Conservation (phyloP, 2,329 filamentous ascomycete genomes). For the Pestalotiopsis sp. region DNA sequence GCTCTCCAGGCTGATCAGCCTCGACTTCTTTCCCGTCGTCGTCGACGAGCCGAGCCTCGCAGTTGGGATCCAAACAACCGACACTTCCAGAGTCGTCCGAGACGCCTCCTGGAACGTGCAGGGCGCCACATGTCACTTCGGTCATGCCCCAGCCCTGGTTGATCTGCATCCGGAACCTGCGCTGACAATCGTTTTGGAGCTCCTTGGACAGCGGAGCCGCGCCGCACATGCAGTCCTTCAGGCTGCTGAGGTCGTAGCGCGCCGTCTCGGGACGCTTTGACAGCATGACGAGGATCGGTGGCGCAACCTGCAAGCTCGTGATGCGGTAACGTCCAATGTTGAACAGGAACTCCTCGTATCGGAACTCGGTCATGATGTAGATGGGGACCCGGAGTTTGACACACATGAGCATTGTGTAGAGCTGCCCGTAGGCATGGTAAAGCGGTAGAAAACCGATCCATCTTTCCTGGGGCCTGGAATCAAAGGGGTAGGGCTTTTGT, state of each 20-base stretch:
- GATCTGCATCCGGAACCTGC: slow-evolving; percentile 37
- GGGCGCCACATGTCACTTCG: slow-evolving; percentile 45
- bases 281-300: slow-evolving; percentile 59
- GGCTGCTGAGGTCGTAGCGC: slow-evolving; percentile 51
- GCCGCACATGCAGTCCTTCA: slow-evolving; percentile 48
- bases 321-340: slow-evolving; percentile 52
- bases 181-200: slow-evolving; percentile 46
- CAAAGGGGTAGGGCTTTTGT: slow-evolving; percentile 34
- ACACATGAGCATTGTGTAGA: slow-evolving; percentile 49
- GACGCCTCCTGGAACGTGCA: slow-evolving; percentile 41
- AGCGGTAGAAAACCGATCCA: slow-evolving; percentile 65
- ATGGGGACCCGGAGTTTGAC: slow-evolving; percentile 44
- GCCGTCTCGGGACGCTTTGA: slow-evolving; percentile 55
- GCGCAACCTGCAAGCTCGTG: slow-evolving; percentile 53
- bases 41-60: slow-evolving; percentile 52
- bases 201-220: slow-evolving; percentile 51
- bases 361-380: slow-evolving; percentile 58
- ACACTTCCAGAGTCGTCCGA: slow-evolving; percentile 45
- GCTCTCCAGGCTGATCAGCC: slow-evolving; percentile 50
- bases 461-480: slow-evolving; percentile 41
- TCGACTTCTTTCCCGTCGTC: slow-evolving; percentile 51
- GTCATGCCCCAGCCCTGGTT: slow-evolving; percentile 64
- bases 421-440: slow-evolving; percentile 62
- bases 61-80: slow-evolving; percentile 53
- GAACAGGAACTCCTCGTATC: slow-evolving; percentile 52